phyloP scores from a whole-genome alignment of 192 early-diverging fungal genomes.

The Coemansia aciculifera region DNA sequence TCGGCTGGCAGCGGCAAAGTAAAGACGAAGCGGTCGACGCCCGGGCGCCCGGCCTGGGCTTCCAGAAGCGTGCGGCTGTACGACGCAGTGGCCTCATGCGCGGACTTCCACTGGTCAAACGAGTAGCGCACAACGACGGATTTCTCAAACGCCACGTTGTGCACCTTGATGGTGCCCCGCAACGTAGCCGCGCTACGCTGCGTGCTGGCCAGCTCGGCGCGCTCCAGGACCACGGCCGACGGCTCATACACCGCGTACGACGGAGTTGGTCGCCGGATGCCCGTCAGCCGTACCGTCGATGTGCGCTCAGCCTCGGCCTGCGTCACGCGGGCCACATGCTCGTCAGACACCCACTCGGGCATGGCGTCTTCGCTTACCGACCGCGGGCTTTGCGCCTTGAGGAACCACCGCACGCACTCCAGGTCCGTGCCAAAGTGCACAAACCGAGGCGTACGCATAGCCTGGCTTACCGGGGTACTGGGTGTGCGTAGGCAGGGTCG shows the following conservation, averaged over 20 bases:
- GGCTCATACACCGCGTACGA: slow-evolving; percentile 52
- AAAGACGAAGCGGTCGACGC: slow-evolving; percentile 75
- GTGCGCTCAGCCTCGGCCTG: slow-evolving; percentile 14
- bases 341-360: slow-evolving; percentile 26
- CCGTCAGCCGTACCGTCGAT: slow-evolving; percentile 34
- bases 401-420: slow-evolving; percentile 70
- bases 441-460: slow-evolving; percentile 56
- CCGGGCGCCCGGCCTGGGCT: slow-evolving; percentile 37
- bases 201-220: slow-evolving; percentile 53
- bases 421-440: slow-evolving; percentile 71
- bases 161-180: slow-evolving; percentile 70
- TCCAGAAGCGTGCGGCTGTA: slow-evolving; percentile 62
- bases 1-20: slow-evolving; percentile 57
- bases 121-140: slow-evolving; percentile 77
- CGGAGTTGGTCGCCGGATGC: slow-evolving; percentile 42
- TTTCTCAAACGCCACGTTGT: slow-evolving; percentile 88
- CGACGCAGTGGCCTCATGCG: slow-evolving; percentile 63
- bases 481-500: slow-evolving; percentile 43
- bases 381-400: slow-evolving; percentile 65
- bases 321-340: slow-evolving; percentile 19
- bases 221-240: slow-evolving; percentile 62
- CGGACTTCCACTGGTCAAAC: slow-evolving; percentile 77
- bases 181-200: slow-evolving; percentile 53
- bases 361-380: slow-evolving; percentile 50
- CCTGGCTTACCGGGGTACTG: slow-evolving; percentile 7